Evolutionary conservation across 208 protist genomes (phyloP), one percentile per base, ranked within the genome.

Genomic region (Acanthamoeba polyphaga): DNA sequence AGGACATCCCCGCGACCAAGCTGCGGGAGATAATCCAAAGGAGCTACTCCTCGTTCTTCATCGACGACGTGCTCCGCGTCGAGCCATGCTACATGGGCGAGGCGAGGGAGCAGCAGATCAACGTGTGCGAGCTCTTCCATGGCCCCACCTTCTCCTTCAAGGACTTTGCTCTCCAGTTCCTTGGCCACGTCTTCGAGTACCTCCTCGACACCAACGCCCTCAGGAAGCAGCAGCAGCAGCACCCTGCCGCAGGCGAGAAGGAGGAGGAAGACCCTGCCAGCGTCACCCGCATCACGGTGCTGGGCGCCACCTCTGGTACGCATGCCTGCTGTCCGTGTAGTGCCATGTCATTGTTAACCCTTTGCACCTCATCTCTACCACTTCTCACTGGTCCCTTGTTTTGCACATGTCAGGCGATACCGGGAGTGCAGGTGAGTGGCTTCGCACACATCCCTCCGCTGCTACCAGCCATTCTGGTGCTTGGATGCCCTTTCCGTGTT

Each of bases 61-160:
- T 93, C 34, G 66, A 58, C 15, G 66, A 95, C 34, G 74, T 70
- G 24, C 51, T 94, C 32, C 49, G 55, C 49, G 68, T 94, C 7
- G 49, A 74, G 32, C 34, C 62, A 15, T 68, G 64, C 43, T 51
- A 38, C 49, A 91, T 70, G 60, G 43, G 29, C 10, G 46, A 78
- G 34, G 9, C 84, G 84, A 58, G 12, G 89, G 13, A 55, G 34
- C 32, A 80, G 43, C 43, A n/a, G 66, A 24, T 78, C 66, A 58
- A 78, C 66, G 89, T 93, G 58, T 72, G 89, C n/a, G 97, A 98
- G 93, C 95, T 98, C 46, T 98, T 98, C 88, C 97, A 98, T 84
- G 97, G 97, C 1, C 97, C 97, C 62, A 98, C 97, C 12, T 97
- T 96, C 95, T 96, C 97, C 22, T 98, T 98, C 95, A 98, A 98